Conservation (phyloP, 1,139 yeast species). For the Hyphopichia khmerensis region DNA sequence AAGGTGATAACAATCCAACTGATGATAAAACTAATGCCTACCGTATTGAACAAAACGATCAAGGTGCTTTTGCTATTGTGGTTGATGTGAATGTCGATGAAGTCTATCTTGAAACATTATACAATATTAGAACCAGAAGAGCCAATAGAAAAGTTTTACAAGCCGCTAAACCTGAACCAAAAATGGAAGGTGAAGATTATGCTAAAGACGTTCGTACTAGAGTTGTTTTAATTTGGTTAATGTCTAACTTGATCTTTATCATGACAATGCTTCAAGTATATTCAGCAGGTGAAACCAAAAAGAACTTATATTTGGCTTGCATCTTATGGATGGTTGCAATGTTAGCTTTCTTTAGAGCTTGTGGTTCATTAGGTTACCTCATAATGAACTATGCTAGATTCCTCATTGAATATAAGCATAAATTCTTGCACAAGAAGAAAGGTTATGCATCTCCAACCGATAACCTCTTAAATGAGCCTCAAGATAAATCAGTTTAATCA, state of each 20-base stretch:
- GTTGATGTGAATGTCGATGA: conserved; percentile 91
- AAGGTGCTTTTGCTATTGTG: conserved; percentile 81
- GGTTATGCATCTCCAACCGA: conserved; percentile 39
- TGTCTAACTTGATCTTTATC: conserved; percentile 72
- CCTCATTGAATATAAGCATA: conserved; percentile 41
- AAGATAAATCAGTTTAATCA: not conserved
- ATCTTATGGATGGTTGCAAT: conserved; percentile 91
- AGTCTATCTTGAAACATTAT: conserved; percentile 74
- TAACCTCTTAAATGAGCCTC: conserved; percentile 29
- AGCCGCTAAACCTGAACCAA: conserved; percentile 38
- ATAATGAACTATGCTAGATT: conserved; percentile 39
- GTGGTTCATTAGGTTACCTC: conserved; percentile 73
- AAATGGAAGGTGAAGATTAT: conserved; percentile 75
- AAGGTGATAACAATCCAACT: conserved; percentile 79
- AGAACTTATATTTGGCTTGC: conserved; percentile 74
- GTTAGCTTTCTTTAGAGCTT: conserved; percentile 73
- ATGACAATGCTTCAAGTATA: conserved; percentile 87
- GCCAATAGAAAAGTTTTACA: conserved; percentile 53
- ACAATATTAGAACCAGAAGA: conserved; percentile 72
- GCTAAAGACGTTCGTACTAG: conserved; percentile 92
- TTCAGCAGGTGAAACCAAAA: conserved; percentile 53
- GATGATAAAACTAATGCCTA: conserved; percentile 48
- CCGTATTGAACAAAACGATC: conserved; percentile 46
- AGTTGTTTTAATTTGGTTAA: conserved; percentile 90
- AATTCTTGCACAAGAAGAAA: conserved; percentile 41